Evolutionary conservation across 345 rosid species (phyloP), one percentile per base, ranked within the genome.

Genomic region (Erodium maritimum): DNA sequence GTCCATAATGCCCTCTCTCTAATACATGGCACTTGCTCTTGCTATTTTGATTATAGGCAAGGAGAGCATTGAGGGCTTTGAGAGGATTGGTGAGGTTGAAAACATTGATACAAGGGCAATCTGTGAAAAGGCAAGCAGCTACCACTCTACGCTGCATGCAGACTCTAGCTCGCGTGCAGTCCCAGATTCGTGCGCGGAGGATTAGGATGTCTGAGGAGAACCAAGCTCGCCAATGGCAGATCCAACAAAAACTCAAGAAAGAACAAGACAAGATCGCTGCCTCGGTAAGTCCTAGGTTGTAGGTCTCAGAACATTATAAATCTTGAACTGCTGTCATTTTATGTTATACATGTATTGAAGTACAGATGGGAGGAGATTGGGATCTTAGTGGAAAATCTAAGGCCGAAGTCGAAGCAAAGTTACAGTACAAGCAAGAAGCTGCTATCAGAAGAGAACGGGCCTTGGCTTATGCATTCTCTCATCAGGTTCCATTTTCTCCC

Each of bases 381-480:
- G 61, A 83, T 61, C 80, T 73, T 65, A 89, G 94, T 61, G 56
- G 65, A 22, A 57, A 73, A 73, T 93, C 97, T 0, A 84, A 73
- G 74, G 95, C 87, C 72, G 82, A 82, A 69, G 64, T 83, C 24
- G 87, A 89, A 77, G 82, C 82, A 54, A 87, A 69, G 58, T 72
- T 77, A 64, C 69, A 76, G 57, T 64, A 59, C 73, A 85, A 67
- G 71, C 88, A 80, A 60, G 91, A 83, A 66, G 97, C 96, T 19
- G 81, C 97, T 16, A 60, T 78, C 83, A 87, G 91, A 80, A 73
- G 99, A 73, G 99, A 93, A 67, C 80, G 84, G 62, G 90, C 99
- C 10, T 71, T 89, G 75, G 95, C 97, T 62, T 93, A 89, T 58
- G 79, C 97, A 23, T 83, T 75, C 70, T 75, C 88, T 62, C 94